Evolutionary conservation across 2,329 filamentous ascomycete species (phyloP).

Genomic region (Fusarium zealandicum): DNA sequence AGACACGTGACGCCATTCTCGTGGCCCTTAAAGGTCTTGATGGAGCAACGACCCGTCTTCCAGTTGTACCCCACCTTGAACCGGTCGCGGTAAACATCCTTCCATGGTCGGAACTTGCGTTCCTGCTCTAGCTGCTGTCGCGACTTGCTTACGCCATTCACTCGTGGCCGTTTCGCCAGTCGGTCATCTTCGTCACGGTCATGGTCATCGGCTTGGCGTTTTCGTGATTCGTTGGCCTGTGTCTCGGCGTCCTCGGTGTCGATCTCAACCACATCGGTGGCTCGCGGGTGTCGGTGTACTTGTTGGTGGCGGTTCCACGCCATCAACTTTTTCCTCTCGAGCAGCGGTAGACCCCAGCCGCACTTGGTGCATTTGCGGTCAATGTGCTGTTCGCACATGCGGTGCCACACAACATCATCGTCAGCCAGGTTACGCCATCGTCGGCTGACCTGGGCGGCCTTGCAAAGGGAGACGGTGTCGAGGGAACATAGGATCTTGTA

Average conservation of each 20-base stretch:
- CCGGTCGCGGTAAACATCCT: conserved; percentile 93
- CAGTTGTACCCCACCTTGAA: conserved; percentile 97
- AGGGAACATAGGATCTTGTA: conserved; percentile 94
- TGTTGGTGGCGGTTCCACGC: conserved; percentile 88
- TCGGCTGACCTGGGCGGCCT: conserved; percentile 91
- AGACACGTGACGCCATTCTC: conserved; percentile 72
- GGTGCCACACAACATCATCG: conserved; percentile 95
- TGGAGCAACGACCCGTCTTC: conserved; percentile 91
- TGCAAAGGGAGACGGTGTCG: conserved; percentile 93
- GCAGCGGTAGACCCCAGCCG: conserved; percentile 88
- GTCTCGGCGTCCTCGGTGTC: conserved; percentile 33
- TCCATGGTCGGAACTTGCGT: conserved; percentile 76
- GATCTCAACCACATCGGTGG: conserved; percentile 35
- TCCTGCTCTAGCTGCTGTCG: conserved; percentile 50
- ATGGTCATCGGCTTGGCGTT: conserved; percentile 43
- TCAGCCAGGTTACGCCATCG: conserved; percentile 91
- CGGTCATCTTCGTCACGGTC: conserved; percentile 41
- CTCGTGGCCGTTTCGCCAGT: conserved; percentile 46
- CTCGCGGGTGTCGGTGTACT: conserved; percentile 53
- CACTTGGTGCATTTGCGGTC: conserved; percentile 94
- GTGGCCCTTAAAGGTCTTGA: conserved; percentile 84
- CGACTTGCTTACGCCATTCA: conserved; percentile 37
- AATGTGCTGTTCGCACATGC: conserved; percentile 98
- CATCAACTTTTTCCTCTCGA: conserved; percentile 87
- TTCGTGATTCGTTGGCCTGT: conserved; percentile 42